Base-by-base conservation (phyloP, 1,284 basidiomycete genomes). In the Wolfiporia cocos region DNA sequence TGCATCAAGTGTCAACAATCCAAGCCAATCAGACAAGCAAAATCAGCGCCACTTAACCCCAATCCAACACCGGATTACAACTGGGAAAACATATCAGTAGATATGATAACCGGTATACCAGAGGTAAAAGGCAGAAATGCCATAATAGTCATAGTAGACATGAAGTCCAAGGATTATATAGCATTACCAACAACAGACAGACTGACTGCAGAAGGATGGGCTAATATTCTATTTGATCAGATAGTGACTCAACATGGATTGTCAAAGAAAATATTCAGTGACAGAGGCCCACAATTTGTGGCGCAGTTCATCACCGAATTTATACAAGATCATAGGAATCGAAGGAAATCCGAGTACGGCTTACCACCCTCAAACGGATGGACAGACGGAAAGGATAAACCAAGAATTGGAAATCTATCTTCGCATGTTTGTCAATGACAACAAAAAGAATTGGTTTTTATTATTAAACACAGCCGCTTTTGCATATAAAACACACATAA, bases 271-370 rank as follows among this genome's bases (percentile, higher is more conserved):
- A 35, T 35, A 9, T 20, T 35, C 19, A 19, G 17, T n/a, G n/a
- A n/a, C n/a, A n/a, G n/a, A n/a, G n/a, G n/a, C n/a, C n/a, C n/a
- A n/a, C n/a, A n/a, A n/a, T 5, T 15, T 19, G 11, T 18, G 34
- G 7, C 17, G 34, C 5, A 18, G 7, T 19, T 35, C 18, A 20
- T 35, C 9, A 15, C 9, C 11, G 34, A 35, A 9, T n/a, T 5
- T 35, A 9, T 35, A 22, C 34, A 35, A 35, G 34, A 35, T 19
- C 7, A 41, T 63, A 19, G 22, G 3, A n/a, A n/a, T n/a, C n/a
- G n/a, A n/a, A n/a, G n/a, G n/a, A n/a, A n/a, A n/a, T n/a, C n/a
- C n/a, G n/a, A n/a, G n/a, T n/a, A n/a, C n/a, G n/a, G n/a, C n/a
- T n/a, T n/a, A n/a, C n/a, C n/a, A n/a, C n/a, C n/a, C n/a, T n/a